Conservation (phyloP, 306 rosid genomes). For the Ziziphus jujuba region DNA sequence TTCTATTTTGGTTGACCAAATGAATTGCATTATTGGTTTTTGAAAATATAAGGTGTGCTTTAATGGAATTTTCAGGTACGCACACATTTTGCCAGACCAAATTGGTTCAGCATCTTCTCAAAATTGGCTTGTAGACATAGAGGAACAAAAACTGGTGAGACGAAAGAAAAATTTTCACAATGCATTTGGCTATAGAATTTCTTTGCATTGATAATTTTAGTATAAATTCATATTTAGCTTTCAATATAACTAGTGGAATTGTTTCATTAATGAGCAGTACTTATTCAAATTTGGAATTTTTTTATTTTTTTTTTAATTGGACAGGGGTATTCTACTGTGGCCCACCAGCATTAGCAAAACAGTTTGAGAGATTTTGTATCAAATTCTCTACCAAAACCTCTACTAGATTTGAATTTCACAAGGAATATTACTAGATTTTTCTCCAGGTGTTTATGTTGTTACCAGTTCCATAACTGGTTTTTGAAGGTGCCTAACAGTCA, state of each 20-base stretch:
- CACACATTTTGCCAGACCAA: slow-evolving; percentile 77
- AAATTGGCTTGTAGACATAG: slow-evolving; percentile 61
- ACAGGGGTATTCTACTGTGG: slow-evolving; percentile 92
- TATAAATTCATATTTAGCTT: not conserved
- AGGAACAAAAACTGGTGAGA: slow-evolving; percentile 76
- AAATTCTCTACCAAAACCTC: slow-evolving; percentile 77
- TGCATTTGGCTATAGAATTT: not conserved
- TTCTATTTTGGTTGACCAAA: not conserved
- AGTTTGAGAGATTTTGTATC: slow-evolving; percentile 64
- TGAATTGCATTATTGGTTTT: too few relatives aligned
- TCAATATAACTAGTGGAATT: not conserved
- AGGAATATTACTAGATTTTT: slow-evolving; percentile 54
- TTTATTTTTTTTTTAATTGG: too few relatives aligned
- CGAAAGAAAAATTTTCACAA: not conserved
- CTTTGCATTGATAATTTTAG: not conserved
- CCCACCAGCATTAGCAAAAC: slow-evolving; percentile 61
- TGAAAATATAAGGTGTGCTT: too few relatives aligned
- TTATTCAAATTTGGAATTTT: slow-evolving; percentile 26
- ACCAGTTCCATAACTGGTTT: slow-evolving; percentile 25
- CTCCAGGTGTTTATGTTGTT: not conserved
- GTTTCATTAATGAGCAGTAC: slow-evolving; percentile 3
- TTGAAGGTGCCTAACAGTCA: too few relatives aligned
- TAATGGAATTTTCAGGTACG: slow-evolving; percentile 48
- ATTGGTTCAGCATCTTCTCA: slow-evolving; percentile 76
- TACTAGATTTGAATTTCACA: slow-evolving; percentile 78